A percentile compares a stretch with the other conserved stretches of the same genome.
phyloP scores from a whole-genome alignment of 78 protist species.

The Planoprotostelium fungivorum region DNA sequence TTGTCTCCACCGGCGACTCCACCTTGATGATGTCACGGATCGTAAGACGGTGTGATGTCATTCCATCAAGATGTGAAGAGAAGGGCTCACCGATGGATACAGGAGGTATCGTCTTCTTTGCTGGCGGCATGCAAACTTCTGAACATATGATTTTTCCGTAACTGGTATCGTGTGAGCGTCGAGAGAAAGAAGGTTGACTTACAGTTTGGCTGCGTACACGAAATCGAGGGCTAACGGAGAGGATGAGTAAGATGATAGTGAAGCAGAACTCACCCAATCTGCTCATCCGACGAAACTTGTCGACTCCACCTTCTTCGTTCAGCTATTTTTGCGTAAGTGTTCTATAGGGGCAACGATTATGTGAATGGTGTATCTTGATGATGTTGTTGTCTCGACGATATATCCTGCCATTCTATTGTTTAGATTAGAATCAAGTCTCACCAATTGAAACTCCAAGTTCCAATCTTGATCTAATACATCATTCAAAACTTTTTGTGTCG shows the following conservation, averaged over 20 bases:
- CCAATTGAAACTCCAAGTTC: neutral
- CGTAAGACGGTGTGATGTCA: too few species aligned
- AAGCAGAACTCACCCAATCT: neutral
- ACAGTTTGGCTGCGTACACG: neutral
- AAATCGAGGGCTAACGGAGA: neutral
- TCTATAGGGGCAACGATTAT: too few species aligned
- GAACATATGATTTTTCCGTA: neutral
- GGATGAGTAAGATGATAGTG: neutral
- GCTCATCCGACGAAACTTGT: neutral
- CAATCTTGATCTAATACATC: neutral
- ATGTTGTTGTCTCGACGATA: too few species aligned
- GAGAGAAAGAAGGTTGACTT: neutral
- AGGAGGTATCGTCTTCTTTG: neutral
- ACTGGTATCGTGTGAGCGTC: neutral
- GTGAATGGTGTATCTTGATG: too few species aligned
- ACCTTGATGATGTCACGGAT: too few species aligned
- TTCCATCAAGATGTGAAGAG: too few species aligned
- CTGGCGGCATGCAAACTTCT: neutral
- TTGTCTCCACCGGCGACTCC: constrained; percentile 55
- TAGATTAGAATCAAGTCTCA: neutral
- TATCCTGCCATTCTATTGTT: too few species aligned
- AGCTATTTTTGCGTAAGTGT: neutral
- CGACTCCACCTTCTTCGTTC: neutral
- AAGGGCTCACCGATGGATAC: neutral
- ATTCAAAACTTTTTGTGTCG: neutral